Percentiles rank a stretch among this genome's conserved stretches.
phyloP scores from a whole-genome alignment of 306 rosid genomes.

The Hylodesmum podocarpum region DNA sequence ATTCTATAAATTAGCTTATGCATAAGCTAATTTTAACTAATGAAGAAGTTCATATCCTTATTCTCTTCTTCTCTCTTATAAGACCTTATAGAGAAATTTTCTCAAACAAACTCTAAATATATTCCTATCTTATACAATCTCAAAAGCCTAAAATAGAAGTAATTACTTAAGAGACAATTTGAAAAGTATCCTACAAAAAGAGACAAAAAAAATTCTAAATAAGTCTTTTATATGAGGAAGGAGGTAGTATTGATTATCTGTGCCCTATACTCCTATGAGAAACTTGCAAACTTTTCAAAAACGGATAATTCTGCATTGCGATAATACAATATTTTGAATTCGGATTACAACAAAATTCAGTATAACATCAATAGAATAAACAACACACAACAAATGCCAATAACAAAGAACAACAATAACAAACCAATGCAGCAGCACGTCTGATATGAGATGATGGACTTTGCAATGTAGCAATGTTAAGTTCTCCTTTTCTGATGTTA shows the following conservation, averaged over 20 bases:
- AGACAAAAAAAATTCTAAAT: too few species aligned
- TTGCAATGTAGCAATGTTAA: conserved; percentile 28
- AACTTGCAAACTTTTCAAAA: conserved; percentile 5
- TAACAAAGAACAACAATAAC: not conserved
- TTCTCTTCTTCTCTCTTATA: too few species aligned
- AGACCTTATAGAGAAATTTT: too few species aligned
- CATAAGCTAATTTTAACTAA: too few species aligned
- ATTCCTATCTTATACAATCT: not conserved
- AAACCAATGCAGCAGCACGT: conserved; percentile 61
- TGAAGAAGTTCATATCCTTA: too few species aligned
- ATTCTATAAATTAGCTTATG: too few species aligned
- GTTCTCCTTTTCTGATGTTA: conserved; percentile 33
- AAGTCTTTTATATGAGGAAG: too few species aligned
- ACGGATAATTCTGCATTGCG: not conserved
- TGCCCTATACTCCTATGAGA: not conserved
- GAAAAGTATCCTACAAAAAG: too few species aligned
- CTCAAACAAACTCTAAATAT: not conserved
- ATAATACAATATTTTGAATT: not conserved
- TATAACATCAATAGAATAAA: not conserved
- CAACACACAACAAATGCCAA: conserved; percentile 3
- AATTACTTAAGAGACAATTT: too few species aligned
- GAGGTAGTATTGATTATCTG: not conserved
- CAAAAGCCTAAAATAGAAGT: too few species aligned
- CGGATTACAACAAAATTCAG: not conserved
- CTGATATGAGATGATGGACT: conserved; percentile 34